phyloP scores from a whole-genome alignment of 768 basidiomycete species.

The Plicaturopsis crispa region DNA sequence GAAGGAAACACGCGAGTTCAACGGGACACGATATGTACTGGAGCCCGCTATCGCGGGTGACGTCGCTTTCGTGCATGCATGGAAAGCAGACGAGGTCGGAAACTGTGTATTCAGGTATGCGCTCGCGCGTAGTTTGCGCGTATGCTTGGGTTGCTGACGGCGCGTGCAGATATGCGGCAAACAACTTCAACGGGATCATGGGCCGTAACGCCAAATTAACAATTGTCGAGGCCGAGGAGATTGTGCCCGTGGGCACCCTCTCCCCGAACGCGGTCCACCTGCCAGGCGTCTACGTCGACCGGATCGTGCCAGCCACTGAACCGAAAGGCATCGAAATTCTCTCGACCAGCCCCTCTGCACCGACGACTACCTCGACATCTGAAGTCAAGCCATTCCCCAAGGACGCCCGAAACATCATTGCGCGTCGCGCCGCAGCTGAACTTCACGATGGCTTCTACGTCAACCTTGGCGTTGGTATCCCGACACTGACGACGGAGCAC shows the following conservation, averaged over 20 bases:
- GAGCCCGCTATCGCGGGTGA: conserved; percentile 77
- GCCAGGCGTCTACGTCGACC: conserved; percentile 83
- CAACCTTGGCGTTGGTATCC: conserved; percentile 88
- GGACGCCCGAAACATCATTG: conserved; percentile 68
- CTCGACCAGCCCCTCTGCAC: conserved; percentile 52
- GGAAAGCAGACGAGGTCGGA: conserved; percentile 89
- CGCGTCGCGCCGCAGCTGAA: conserved; percentile 82
- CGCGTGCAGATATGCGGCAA: conserved; percentile 61
- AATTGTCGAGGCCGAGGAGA: conserved; percentile 90
- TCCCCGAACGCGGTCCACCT: conserved; percentile 79
- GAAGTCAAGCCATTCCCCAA: conserved; percentile 24
- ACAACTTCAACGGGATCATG: conserved; percentile 86
- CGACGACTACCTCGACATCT: conserved; percentile 13
- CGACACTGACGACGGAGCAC: conserved; percentile 80
- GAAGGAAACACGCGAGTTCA: conserved; percentile 72
- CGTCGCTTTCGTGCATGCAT: conserved; percentile 81
- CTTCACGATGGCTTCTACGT: conserved; percentile 84
- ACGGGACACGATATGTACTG: conserved; percentile 74
- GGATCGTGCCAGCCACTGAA: conserved; percentile 71
- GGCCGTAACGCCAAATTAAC: conserved; percentile 84
- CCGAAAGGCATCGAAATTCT: conserved; percentile 74
- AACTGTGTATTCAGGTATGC: conserved; percentile 84
- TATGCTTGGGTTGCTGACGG: neutral
- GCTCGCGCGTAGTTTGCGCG: neutral
- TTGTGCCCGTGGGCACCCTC: conserved; percentile 76